Evolutionary conservation across 2,329 filamentous ascomycete species (phyloP), one percentile per base, ranked within the genome.

Genomic region (Teratosphaeria zuluensis): DNA sequence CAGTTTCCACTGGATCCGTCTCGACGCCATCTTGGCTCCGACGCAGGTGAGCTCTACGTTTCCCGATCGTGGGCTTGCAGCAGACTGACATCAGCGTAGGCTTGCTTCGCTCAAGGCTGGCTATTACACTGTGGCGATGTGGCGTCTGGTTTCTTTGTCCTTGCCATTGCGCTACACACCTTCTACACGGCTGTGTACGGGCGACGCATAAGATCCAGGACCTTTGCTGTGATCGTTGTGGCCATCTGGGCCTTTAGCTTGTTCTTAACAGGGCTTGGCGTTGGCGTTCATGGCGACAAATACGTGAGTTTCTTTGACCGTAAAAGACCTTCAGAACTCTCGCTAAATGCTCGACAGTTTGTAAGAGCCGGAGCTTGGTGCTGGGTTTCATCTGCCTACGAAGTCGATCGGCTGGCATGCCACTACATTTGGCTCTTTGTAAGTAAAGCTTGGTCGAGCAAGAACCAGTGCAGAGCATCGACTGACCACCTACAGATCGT

Each of bases 341-440:
- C 16, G 21, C 33, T 28, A 14, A 42, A 12, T 55, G 30, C 30
- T 33, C 14, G 19, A 21, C 21, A 85, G 55, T 88, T 85, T 59
- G 83, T 85, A n/a, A 77, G 84, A 19, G 85, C 85, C 32, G 82
- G 82, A 9, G 80, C 83, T 8, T 89, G 86, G 84, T 87, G 85
- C 69, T 88, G 85, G 85, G 80, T 87, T 59, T 82, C 82, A 59
- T 72, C 76, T 3, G 72, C 78, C 16, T 82, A 81, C 63, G 75
- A 79, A 51, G 69, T 73, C 1, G 75, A 85, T 7, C 82, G 85
- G 51, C 75, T 88, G 0, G 77, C 78, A 62, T 77, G 84, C 0
- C 85, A 87, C 66, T 87, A 87, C 62, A 72, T 86, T 33, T 88
- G 82, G 81, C 84, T 87, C 57, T 86, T 82, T 65, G 56, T 63